These are phyloP conservation scores for Leucogyrophana mollusca DNA, from an alignment of 768 basidiomycete genomes.

Conservation along the genomic window DNA sequence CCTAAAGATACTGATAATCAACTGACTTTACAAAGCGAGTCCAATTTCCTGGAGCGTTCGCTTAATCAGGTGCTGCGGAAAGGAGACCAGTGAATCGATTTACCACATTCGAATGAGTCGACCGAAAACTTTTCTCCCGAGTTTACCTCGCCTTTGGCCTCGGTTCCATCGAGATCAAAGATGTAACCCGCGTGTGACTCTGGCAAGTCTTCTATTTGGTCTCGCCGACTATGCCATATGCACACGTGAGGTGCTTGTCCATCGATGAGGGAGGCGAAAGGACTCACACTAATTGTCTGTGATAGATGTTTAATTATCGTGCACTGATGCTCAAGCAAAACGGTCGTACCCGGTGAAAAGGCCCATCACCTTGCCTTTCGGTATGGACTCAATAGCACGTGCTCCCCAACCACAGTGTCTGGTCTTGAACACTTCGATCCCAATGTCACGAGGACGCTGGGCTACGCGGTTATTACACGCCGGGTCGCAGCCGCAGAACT, in stretches of 20 bases:
- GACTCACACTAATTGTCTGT: conserved; percentile 40
- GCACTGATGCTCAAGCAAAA: not conserved
- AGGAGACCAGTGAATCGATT: conserved; percentile 12
- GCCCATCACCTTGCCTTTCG: conserved; percentile 60
- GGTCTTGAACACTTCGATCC: conserved; percentile 70
- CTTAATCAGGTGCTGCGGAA: conserved; percentile 4
- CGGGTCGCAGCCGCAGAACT: conserved; percentile 46
- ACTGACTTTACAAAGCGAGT: conserved; percentile 72
- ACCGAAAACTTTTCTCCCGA: conserved; percentile 46
- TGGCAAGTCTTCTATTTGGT: conserved; percentile 36
- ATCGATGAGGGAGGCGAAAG: not conserved
- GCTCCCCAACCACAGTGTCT: conserved; percentile 62
- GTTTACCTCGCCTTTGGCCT: conserved; percentile 35
- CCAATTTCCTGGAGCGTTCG: conserved; percentile 59
- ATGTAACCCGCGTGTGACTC: conserved; percentile 44
- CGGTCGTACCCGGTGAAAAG: conserved; percentile 62
- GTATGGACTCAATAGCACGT: conserved; percentile 40
- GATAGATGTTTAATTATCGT: conserved; percentile 35
- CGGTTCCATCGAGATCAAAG: conserved; percentile 65
- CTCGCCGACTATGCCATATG: conserved; percentile 37
- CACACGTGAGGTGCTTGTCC: conserved; percentile 1
- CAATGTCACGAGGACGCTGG: conserved; percentile 53
- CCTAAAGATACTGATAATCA: not conserved
- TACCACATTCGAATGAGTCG: conserved; percentile 52
- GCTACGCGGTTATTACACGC: conserved; percentile 60